Conservation (phyloP, 192 early-diverging fungal genomes). For the Funneliformis geosporum region DNA sequence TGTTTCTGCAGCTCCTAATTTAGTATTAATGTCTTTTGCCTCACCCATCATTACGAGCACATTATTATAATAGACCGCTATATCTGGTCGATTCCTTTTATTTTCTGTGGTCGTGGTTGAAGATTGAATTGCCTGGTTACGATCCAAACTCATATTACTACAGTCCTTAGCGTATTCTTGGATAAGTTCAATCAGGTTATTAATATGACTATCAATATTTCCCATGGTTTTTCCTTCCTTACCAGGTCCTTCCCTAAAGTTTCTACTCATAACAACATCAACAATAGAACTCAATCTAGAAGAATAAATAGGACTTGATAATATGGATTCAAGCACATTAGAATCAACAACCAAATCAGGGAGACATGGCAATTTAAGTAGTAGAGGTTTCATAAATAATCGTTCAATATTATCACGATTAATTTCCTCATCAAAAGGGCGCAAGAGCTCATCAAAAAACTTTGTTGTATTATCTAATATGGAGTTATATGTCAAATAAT, state of each 20-base stretch:
- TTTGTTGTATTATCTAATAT: neutral
- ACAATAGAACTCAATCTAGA: too few species aligned
- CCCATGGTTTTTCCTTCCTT: too few species aligned
- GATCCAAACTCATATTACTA: too few species aligned
- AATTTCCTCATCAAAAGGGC: constrained; percentile 3
- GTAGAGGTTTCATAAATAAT: neutral
- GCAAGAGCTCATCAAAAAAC: neutral
- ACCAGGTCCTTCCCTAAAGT: too few species aligned
- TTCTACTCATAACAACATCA: too few species aligned
- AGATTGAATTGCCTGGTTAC: neutral
- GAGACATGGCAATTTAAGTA: neutral
- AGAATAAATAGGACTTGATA: neutral
- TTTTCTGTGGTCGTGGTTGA: neutral
- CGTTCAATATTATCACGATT: neutral
- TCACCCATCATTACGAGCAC: constrained; percentile 19
- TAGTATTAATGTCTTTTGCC: neutral
- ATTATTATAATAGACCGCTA: neutral
- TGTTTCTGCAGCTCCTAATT: neutral
- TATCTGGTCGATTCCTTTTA: neutral
- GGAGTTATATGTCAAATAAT: neutral
- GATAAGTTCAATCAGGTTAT: too few species aligned
- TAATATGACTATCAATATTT: too few species aligned
- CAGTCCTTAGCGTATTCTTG: too few species aligned
- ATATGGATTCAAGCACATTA: neutral
- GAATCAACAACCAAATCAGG: neutral